Conservation (phyloP, 768 basidiomycete species). For the Xerocomus brunneocitrinus region DNA sequence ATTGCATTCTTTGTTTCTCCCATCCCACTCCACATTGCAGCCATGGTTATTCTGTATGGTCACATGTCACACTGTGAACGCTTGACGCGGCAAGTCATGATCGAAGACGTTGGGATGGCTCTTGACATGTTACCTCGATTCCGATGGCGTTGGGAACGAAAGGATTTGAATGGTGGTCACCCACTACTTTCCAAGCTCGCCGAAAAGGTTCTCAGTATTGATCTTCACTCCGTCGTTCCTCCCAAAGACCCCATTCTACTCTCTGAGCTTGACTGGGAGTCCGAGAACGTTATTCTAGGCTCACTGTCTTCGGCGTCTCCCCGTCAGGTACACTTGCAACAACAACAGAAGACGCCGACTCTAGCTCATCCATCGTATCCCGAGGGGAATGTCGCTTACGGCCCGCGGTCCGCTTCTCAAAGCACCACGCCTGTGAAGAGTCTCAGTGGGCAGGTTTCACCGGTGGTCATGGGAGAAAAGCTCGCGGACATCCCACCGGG, state of each 20-base stretch:
- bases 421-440: constrained; percentile 30
- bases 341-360: constrained; percentile 36
- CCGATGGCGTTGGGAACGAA: constrained; percentile 90
- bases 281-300: constrained; percentile 30
- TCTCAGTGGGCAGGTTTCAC: constrained; percentile 14
- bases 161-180: constrained; percentile 72
- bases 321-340: constrained; percentile 24
- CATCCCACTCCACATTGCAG: constrained; percentile 83
- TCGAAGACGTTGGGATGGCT: constrained; percentile 83
- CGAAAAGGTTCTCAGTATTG: constrained; percentile 72
- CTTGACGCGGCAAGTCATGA: constrained; percentile 57
- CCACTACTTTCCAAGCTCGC: constrained; percentile 82
- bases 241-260: constrained; percentile 40
- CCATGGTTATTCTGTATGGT: constrained; percentile 87
- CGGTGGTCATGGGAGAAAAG: constrained; percentile 25
- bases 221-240: constrained; percentile 52
- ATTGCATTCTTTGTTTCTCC: constrained; percentile 88
- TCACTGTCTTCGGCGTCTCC: constrained; percentile 26
- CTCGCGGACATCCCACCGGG: constrained; percentile 65
- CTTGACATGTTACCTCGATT: constrained; percentile 85
- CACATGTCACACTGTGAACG: constrained; percentile 76
- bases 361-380: constrained; percentile 33
- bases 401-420: constrained; percentile 23
- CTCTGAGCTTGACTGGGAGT: constrained; percentile 44
- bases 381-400: constrained; percentile 29